Evolutionary conservation across 176 grass and related monocot genomes (phyloP).

Genomic region (Hordeum marinum): DNA sequence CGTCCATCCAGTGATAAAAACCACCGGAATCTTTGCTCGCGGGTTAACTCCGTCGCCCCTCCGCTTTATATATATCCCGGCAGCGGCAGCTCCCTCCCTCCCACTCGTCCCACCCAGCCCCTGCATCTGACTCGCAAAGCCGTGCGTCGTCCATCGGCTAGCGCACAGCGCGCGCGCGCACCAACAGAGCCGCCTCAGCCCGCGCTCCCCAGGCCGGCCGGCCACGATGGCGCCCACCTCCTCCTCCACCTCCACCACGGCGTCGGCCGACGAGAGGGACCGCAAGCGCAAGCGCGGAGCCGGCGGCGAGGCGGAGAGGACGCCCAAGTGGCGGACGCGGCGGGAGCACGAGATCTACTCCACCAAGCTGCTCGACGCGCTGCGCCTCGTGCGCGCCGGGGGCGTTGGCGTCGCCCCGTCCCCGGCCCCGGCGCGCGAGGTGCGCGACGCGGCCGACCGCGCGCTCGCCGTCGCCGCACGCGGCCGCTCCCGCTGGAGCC

Average conservation of each 20-base stretch:
- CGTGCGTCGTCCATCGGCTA: neutral
- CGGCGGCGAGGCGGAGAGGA: neutral
- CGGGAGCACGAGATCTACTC: slow-evolving; percentile 71
- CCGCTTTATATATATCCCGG: neutral
- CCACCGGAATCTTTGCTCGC: neutral
- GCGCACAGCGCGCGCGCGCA: neutral
- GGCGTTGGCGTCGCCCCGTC: no score
- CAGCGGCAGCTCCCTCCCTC: neutral
- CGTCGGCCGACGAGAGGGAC: neutral
- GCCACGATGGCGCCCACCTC: neutral
- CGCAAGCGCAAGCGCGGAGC: slow-evolving; percentile 30
- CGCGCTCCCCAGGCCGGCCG: neutral
- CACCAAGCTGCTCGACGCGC: slow-evolving; percentile 63
- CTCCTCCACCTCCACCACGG: no score
- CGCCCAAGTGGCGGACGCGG: slow-evolving; percentile 46
- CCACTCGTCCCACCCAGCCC: neutral
- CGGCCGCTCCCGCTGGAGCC: slow-evolving; percentile 70
- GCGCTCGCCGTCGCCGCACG: slow-evolving; percentile 58
- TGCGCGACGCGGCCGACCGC: slow-evolving; percentile 69
- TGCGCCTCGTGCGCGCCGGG: slow-evolving; percentile 39
- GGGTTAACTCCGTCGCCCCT: neutral
- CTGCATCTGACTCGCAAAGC: neutral
- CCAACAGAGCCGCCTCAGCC: neutral
- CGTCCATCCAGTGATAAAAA: neutral
- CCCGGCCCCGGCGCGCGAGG: neutral